These are phyloP conservation scores for Huntiella omanensis DNA, from an alignment of 2,329 filamentous ascomycete genomes.

Conservation along the genomic window DNA sequence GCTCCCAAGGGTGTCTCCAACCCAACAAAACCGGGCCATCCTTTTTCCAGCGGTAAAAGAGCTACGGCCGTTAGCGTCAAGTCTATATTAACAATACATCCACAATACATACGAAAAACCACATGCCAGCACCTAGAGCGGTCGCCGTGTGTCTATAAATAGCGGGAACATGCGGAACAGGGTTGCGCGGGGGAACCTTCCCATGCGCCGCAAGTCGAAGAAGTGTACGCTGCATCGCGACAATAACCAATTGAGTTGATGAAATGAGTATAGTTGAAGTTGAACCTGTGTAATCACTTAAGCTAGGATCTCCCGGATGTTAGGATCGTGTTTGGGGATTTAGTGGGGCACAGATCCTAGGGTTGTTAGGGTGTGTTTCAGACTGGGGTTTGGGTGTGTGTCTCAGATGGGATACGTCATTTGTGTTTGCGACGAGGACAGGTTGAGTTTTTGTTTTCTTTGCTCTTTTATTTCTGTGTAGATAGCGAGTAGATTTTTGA, in stretches of 20 bases:
- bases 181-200: constrained; percentile 13
- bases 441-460: neutral
- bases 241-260: no score
- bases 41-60: constrained; percentile 93
- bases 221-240: neutral
- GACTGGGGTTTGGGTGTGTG: no score
- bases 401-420: no score
- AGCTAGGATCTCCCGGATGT: no score
- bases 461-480: neutral
- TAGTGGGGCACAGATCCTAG: no score
- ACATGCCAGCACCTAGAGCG: constrained; percentile 86
- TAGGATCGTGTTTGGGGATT: no score
- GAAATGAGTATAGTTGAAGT: no score
- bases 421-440: neutral
- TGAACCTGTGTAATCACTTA: no score
- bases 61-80: constrained; percentile 26
- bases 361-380: no score
- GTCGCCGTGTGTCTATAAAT: constrained; percentile 77
- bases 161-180: constrained; percentile 30
- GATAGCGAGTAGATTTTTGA: neutral
- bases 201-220: neutral
- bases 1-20: constrained; percentile 94
- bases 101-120: constrained; percentile 76
- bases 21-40: constrained; percentile 78
- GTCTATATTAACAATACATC: neutral